A percentile compares a stretch with the other conserved stretches of the same genome.
These are phyloP conservation scores for Trichoderma asperelloides DNA, from an alignment of 495 filamentous ascomycete genomes.

Conservation along the genomic window DNA sequence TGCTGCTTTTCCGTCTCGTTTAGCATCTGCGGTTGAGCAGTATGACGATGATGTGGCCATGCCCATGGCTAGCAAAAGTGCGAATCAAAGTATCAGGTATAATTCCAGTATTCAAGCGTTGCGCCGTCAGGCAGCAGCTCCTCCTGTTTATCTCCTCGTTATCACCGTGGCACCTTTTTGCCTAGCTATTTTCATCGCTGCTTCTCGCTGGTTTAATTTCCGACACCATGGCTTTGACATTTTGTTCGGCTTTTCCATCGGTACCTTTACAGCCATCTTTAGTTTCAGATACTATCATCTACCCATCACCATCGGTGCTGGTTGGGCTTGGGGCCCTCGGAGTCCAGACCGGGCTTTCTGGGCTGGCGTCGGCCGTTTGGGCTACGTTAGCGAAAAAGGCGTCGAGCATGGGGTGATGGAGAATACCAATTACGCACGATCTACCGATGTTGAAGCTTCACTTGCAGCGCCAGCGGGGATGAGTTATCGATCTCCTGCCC, in stretches of 20 bases:
- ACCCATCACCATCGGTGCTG: constrained; percentile 51
- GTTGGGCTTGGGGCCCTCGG: constrained; percentile 48
- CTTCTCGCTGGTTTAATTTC: constrained; percentile 67
- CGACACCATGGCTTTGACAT: constrained; percentile 88
- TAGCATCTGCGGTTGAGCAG: constrained; percentile 14
- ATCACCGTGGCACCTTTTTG: constrained; percentile 56
- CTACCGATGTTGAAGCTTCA: background rate
- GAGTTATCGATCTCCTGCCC: background rate
- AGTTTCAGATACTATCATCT: constrained; percentile 53
- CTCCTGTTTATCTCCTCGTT: constrained; percentile 58
- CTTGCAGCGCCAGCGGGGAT: background rate
- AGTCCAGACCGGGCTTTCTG: constrained; percentile 48
- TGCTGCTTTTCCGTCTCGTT: constrained; percentile 42
- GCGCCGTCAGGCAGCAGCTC: constrained; percentile 58
- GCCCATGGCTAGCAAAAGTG: background rate
- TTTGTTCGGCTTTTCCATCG: constrained; percentile 64
- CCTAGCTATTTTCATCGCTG: constrained; percentile 44
- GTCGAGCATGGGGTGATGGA: background rate
- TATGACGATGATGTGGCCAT: background rate
- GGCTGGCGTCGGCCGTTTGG: constrained; percentile 50
- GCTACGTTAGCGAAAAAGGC: constrained; percentile 27
- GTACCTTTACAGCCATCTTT: constrained; percentile 38
- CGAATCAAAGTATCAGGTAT: background rate
- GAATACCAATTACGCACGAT: background rate
- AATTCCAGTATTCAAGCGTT: constrained; percentile 19